Evolutionary conservation across 1,284 basidiomycete species (phyloP), one percentile per base, ranked within the genome.

Genomic region (Moniliophthora roreri): DNA sequence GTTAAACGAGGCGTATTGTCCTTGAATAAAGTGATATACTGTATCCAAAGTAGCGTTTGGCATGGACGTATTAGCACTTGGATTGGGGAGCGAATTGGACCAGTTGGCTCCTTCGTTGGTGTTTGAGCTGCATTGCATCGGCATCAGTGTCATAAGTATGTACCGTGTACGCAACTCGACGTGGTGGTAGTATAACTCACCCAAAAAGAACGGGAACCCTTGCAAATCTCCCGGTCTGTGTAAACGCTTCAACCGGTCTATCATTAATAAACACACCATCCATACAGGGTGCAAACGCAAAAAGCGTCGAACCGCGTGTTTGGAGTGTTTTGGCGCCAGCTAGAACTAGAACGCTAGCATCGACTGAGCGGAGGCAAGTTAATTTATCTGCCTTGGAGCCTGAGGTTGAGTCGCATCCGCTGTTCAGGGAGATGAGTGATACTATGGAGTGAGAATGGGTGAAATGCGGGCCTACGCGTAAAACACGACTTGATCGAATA

Each of bases 51-150:
- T 55, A 6, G 52, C 51, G 26, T 53, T 50, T 2, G 58, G 48
- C 40, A 48, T 46, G 7, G 50, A 51, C 4, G 58, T 55, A 39
- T 59, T 59, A 0, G 58, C 58, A 23, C 40, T 39, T 9, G 55
- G 55, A 20, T 54, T 45, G 4, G 40, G 42, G 8, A 59, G 32
- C 11, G 24, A 21, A 15, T 38, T 46, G 3, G 55, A 59, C 58
- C 58, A 59, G 23, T 54, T 48, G 7, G 55, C 54, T n/a, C 55
- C 58, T 51, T 59, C 58, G 39, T 57, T 53, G 9, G 58, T 57
- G 47, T 59, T 59, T 15, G 55, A 56, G n/a, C 57, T 59, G 26
- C 8, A 11, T 21, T 20, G 24, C 1, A 47, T 24, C 9, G n/a
- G n/a, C n/a, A n/a, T 16, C 15, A 34, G 3, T 24, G 13, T 2